These are phyloP conservation scores for Aspergillus sp. DNA, from an alignment of 2,329 filamentous ascomycete genomes.

Conservation along the genomic window DNA sequence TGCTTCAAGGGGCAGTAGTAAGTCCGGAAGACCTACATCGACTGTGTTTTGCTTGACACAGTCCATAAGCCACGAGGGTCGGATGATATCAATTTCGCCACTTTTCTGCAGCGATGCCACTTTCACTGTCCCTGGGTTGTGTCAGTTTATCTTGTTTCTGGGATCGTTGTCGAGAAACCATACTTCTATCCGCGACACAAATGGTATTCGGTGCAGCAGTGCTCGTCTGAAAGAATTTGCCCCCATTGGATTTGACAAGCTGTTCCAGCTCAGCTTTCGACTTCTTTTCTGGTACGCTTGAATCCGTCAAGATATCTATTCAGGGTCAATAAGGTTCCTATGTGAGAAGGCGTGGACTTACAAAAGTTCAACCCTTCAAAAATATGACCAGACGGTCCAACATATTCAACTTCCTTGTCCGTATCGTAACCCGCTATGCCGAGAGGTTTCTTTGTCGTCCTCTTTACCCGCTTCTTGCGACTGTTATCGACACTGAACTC, in stretches of 20 bases:
- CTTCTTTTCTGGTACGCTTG: constrained; percentile 61
- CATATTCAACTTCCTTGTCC: constrained; percentile 46
- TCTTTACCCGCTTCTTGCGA: constrained; percentile 57
- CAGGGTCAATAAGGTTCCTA: constrained; percentile 5
- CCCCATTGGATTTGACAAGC: constrained; percentile 76
- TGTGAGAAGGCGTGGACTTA: constrained; percentile 13
- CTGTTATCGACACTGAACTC: constrained; percentile 64
- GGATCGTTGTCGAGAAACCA: neutral
- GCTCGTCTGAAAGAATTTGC: constrained; percentile 68
- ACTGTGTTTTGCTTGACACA: constrained; percentile 58
- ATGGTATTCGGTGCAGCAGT: constrained; percentile 57
- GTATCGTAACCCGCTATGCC: constrained; percentile 65
- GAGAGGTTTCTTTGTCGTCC: constrained; percentile 58
- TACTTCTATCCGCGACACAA: constrained; percentile 70
- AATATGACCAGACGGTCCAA: constrained; percentile 54
- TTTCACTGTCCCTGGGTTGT: constrained; percentile 54
- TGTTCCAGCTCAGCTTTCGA: constrained; percentile 72
- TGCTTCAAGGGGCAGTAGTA: constrained; percentile 59
- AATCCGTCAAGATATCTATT: constrained; percentile 65
- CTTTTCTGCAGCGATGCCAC: constrained; percentile 74
- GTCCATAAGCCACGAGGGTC: constrained; percentile 76
- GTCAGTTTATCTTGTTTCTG: neutral
- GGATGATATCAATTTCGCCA: constrained; percentile 64
- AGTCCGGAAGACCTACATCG: constrained; percentile 47
- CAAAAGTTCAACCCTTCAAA: constrained; percentile 76